These are phyloP conservation scores for Alternaria sp. DNA, from an alignment of 2,329 filamentous ascomycete genomes.

Conservation along the genomic window DNA sequence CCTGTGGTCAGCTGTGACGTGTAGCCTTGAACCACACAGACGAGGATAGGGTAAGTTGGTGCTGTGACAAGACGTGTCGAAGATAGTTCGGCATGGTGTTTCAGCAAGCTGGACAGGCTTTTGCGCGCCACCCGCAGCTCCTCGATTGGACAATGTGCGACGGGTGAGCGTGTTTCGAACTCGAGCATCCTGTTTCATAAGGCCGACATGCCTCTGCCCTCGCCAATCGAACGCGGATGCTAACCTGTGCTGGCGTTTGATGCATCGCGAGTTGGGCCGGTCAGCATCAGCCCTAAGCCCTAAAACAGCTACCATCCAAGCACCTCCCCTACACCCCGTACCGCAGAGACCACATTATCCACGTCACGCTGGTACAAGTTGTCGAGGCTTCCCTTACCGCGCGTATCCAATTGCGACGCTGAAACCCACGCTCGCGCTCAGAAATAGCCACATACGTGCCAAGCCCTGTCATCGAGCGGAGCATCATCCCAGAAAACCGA, in stretches of 20 bases:
- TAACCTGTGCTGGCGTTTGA: not conserved
- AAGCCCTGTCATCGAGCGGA: conserved; percentile 24
- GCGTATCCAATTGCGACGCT: conserved; percentile 15
- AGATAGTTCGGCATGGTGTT: conserved; percentile 22
- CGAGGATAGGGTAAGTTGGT: conserved; percentile 17
- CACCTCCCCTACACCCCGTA: conserved; percentile 10
- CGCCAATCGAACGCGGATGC: conserved; percentile 28
- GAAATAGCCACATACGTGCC: conserved; percentile 25
- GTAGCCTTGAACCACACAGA: conserved; percentile 7
- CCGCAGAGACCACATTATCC: conserved; percentile 9
- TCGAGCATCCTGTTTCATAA: conserved; percentile 14
- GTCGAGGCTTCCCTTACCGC: conserved; percentile 7
- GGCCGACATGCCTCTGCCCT: conserved; percentile 16
- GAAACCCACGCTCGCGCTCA: conserved; percentile 14
- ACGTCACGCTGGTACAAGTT: conserved; percentile 2
- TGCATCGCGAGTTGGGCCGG: conserved; percentile 25
- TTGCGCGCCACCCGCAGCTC: conserved; percentile 1
- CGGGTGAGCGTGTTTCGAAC: conserved; percentile 35
- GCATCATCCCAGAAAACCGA: conserved; percentile 13
- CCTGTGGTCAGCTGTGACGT: not conserved
- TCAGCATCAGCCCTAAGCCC: conserved; percentile 36
- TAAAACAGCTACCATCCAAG: conserved; percentile 20
- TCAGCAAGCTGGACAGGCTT: conserved; percentile 19
- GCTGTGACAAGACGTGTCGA: conserved; percentile 27
- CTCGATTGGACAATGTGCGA: conserved; percentile 22